A percentile compares a stretch with the other conserved stretches of the same genome.
Evolutionary conservation across 768 basidiomycete species (phyloP).

Genomic region (Pleurotus eryngii): DNA sequence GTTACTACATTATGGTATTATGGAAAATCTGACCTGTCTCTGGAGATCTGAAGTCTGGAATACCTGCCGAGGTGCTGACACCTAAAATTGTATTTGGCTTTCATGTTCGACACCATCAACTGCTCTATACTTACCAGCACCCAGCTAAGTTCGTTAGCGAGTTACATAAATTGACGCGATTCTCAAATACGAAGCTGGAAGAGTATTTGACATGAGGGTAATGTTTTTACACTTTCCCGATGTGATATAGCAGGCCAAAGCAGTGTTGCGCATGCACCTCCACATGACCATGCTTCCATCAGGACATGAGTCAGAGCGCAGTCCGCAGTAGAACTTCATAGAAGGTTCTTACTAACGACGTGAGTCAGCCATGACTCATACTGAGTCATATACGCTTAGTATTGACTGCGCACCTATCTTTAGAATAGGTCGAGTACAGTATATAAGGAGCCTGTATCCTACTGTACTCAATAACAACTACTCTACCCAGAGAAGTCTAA

Average conservation of each 20-base stretch:
- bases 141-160: constrained; percentile 39
- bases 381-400: too few species aligned
- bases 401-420: too few species aligned
- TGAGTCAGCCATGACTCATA: too few species aligned
- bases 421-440: too few species aligned
- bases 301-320: too few species aligned
- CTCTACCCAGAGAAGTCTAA: too few species aligned
- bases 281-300: too few species aligned
- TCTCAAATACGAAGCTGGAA: neutral
- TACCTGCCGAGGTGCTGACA: constrained; percentile 76
- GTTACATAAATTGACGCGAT: neutral
- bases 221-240: constrained; percentile 66
- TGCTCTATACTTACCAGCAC: constrained; percentile 51
- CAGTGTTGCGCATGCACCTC: too few species aligned
- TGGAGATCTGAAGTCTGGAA: constrained; percentile 88
- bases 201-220: constrained; percentile 63
- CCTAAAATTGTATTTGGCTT: constrained; percentile 33
- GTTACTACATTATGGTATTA: neutral
- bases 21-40: constrained; percentile 59
- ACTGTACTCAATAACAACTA: too few species aligned
- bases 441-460: too few species aligned
- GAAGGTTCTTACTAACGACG: too few species aligned
- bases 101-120: neutral
- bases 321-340: too few species aligned
- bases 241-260: constrained; percentile 64